phyloP scores from a whole-genome alignment of 441 rosid species.

The California macrophylla region DNA sequence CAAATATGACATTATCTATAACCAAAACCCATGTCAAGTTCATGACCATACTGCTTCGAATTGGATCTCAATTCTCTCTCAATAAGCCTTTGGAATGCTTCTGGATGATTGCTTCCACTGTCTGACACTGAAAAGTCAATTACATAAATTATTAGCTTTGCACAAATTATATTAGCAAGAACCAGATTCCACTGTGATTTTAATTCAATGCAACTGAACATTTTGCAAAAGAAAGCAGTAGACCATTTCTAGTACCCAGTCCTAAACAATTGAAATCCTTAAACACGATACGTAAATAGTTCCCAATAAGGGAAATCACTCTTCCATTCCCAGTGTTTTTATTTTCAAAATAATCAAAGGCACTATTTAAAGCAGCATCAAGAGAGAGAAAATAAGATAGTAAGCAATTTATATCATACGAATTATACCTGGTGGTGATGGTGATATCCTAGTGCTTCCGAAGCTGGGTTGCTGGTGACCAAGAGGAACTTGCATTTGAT shows the following conservation, averaged over 20 bases:
- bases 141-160: neutral
- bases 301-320: neutral
- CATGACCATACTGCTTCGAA: slow-evolving; percentile 56
- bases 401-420: neutral
- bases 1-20: slow-evolving; percentile 44
- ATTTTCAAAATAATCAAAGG: neutral
- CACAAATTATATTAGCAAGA: neutral
- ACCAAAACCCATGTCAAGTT: slow-evolving; percentile 66
- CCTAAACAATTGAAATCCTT: neutral
- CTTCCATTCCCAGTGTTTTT: neutral
- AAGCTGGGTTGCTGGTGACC: slow-evolving; percentile 55
- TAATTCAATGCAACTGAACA: neutral
- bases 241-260: neutral
- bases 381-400: neutral
- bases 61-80: slow-evolving; percentile 73
- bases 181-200: neutral
- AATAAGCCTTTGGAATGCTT: slow-evolving; percentile 59
- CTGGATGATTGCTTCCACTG: slow-evolving; percentile 46
- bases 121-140: slow-evolving; percentile 39
- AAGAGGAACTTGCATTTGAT: slow-evolving; percentile 53
- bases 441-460: slow-evolving; percentile 33
- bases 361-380: neutral
- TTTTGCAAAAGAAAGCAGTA: neutral
- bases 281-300: neutral
- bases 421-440: slow-evolving; percentile 34